Base-by-base conservation (phyloP, 805 yeast species). In the Cyberlindnera maritima region DNA sequence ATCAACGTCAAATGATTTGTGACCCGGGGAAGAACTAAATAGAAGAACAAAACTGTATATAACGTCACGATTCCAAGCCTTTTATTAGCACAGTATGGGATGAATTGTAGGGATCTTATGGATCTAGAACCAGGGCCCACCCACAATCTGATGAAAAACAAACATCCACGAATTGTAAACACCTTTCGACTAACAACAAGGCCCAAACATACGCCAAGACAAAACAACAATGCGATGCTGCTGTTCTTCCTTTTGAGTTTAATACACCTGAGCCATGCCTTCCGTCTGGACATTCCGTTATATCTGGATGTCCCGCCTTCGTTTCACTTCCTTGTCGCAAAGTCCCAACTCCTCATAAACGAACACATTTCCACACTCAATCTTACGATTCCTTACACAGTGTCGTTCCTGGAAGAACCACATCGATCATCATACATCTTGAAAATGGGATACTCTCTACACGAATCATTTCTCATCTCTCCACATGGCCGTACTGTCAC, bases 1-100 rank as follows among this genome's bases (percentile, higher is more conserved):
- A 81, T 90, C 42, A 75, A 79, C 61, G 70, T 77, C 49, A 51
- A 51, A 34, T 50, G 36, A 47, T 5, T 11, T 5, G 11, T 21
- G 25, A 21, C 25, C n/a, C n/a, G n/a, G n/a, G n/a, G n/a, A n/a
- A n/a, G n/a, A n/a, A n/a, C n/a, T n/a, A n/a, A n/a, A n/a, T n/a
- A n/a, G n/a, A n/a, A 17, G 29, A 21, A 33, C 3, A 35, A 26
- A 26, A 36, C 21, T 39, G 43, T 49, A 43, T 33, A 32, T 15
- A 32, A 32, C 35, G 14, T 28, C 31, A 28, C 31, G 31, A 12
- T 28, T 28, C 13, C 19, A 32, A 15, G 35, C 5, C 9, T 32
- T 29, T 29, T 29, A 29, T 13, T 13, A 29, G 15, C 32, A 35
- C n/a, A n/a, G n/a, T n/a, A n/a, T n/a, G n/a, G n/a, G n/a, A n/a